Evolutionary conservation across 1,284 basidiomycete species (phyloP), one percentile per base, ranked within the genome.

Genomic region (Pyrrhoderma noxium): DNA sequence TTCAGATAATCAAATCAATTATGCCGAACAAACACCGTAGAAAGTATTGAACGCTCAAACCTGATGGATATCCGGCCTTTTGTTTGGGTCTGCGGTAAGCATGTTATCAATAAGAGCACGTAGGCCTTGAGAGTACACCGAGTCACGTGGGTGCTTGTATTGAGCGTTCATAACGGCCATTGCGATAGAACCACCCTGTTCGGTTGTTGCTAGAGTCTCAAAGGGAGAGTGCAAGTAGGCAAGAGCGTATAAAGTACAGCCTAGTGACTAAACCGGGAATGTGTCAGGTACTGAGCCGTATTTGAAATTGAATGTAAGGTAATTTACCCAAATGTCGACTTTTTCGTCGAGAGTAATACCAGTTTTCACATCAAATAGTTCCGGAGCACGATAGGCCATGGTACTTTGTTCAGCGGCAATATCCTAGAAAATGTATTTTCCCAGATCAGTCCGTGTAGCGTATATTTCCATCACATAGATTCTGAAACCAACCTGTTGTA

Each of bases 321-420:
- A 16, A 65, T 80, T 52, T 67, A 91, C 90, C 92, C 93, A 97
- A 45, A 97, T 93, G 65, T 97, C 93, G 13, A 95, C 92, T 62
- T 91, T 91, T 69, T 96, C 93, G 60, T 93, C 89, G n/a, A 97
- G 70, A 1, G 73, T 81, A 41, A 77, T 71, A 38, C 89, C 89
- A 1, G 93, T 96, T 66, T 95, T 95, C 52, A 95, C 92, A 60
- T 97, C 93, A 63, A 96, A 96, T 8, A 97, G 73, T 62, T 97
- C 93, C 0, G 93, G 93, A 2, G 93, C 93, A 39, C 93, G 83
- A 62, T 94, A 97, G 0, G 93, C 89, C 93, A 97, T 96, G 11
- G 92, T 93, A 57, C 89, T 92, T 67, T 94, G 93, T 65, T 96
- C 93, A 18, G 89, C 90, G 1, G 93, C 93, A 58, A 94, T 82